These are phyloP conservation scores for Phytophthora pistaciae DNA, from an alignment of 352 stramenopile species.

Conservation along the genomic window DNA sequence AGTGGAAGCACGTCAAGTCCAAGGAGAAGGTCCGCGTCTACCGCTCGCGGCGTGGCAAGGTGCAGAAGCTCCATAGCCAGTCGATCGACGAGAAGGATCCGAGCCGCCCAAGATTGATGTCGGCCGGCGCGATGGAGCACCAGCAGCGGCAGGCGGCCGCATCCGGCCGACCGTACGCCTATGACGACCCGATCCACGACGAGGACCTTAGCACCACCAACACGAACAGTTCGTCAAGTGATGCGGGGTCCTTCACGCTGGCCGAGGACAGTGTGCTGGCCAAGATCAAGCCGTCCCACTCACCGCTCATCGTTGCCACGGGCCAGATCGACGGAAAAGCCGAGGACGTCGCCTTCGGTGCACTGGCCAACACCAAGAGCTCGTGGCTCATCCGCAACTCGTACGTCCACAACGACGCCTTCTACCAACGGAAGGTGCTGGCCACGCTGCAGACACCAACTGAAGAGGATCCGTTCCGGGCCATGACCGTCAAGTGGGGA, in stretches of 20 bases:
- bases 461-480: slow-evolving; percentile 53
- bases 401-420: slow-evolving; percentile 45
- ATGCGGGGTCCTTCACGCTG: slow-evolving; percentile 40
- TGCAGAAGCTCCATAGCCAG: slow-evolving; percentile 28
- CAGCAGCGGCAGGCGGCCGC: slow-evolving; percentile 26
- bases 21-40: slow-evolving; percentile 65
- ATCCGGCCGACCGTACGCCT: slow-evolving; percentile 28
- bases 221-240: slow-evolving; percentile 39
- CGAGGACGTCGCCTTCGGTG: slow-evolving; percentile 42
- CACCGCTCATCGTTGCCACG: slow-evolving; percentile 38
- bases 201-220: slow-evolving; percentile 27
- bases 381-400: slow-evolving; percentile 37
- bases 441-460: slow-evolving; percentile 34
- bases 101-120: slow-evolving; percentile 51
- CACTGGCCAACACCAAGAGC: slow-evolving; percentile 32
- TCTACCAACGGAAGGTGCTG: slow-evolving; percentile 38
- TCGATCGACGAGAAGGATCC: slow-evolving; percentile 34
- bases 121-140: slow-evolving; percentile 37
- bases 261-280: slow-evolving; percentile 37
- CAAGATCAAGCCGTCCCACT: slow-evolving; percentile 26
- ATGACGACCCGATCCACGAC: slow-evolving; percentile 21
- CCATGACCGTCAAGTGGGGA: slow-evolving; percentile 50
- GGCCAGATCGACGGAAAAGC: slow-evolving; percentile 41
- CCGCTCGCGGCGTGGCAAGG: slow-evolving; percentile 47
- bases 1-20: slow-evolving; percentile 64